Conservation (phyloP, 345 rosid genomes). For the Microthlaspi erraticum region DNA sequence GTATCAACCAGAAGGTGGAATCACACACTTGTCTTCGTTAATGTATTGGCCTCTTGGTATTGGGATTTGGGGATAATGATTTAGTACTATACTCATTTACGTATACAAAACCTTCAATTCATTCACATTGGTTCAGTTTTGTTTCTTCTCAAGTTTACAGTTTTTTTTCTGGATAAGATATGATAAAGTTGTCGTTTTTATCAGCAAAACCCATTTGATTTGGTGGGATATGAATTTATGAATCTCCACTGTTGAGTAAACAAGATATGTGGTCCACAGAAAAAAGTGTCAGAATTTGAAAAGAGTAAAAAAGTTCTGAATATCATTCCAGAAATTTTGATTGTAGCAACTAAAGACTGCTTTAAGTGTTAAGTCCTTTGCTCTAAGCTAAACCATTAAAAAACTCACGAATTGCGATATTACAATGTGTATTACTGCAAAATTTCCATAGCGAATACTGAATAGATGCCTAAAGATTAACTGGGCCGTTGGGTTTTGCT, state of each 20-base stretch:
- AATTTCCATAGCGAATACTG: too few species aligned
- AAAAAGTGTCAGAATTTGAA: background rate
- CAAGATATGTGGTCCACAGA: background rate
- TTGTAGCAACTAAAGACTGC: background rate
- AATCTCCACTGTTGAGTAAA: background rate
- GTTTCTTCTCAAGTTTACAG: background rate
- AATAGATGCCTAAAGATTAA: too few species aligned
- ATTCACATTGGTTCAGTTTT: background rate
- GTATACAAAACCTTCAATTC: background rate
- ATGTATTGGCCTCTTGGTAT: background rate
- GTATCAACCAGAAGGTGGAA: background rate
- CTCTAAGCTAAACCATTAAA: background rate
- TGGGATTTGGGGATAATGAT: background rate
- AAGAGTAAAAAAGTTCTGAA: too few species aligned
- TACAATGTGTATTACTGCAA: too few species aligned
- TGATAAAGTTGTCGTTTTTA: background rate
- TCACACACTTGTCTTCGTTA: background rate
- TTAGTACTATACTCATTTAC: background rate
- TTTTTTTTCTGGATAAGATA: background rate
- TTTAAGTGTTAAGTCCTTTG: background rate
- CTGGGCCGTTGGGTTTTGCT: background rate
- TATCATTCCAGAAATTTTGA: background rate
- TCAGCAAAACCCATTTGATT: background rate
- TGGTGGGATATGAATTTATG: background rate
- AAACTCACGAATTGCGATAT: background rate